Base-by-base conservation (phyloP, 2,329 filamentous ascomycete genomes). In the Myrmaecium sp. region DNA sequence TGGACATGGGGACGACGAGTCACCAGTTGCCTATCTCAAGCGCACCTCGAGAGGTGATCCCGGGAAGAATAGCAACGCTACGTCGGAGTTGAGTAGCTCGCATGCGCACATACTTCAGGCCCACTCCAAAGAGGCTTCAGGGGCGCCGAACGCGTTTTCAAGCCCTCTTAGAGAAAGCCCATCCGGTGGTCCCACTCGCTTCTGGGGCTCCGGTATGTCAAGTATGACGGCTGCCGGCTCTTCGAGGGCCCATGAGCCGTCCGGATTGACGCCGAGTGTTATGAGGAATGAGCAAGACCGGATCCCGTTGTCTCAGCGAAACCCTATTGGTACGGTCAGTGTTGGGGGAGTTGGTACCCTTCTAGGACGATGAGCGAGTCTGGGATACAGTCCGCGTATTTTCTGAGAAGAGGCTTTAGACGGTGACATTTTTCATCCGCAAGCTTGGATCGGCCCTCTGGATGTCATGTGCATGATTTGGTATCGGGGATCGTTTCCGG, bases 21-120 rank as follows among this genome's bases (percentile, higher is more conserved):
- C 48, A 5, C 49, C 49, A 4, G 44, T 52, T 4, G 26, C 52
- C 19, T 47, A 51, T 14, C 46, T 51, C 40, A 53, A 51, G 31
- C 41, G 46, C 46, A 44, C 21, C 28, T 30, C 1, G 44, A 51
- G n/a, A 39, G 35, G 6, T 11, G 10, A 9, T 35, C 43, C 15
- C 36, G 35, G n/a, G 38, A 43, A 4, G 36, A 44, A 21, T 30
- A 39, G 27, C 43, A 44, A 21, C 40, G 38, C 20, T 33, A 42
- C 22, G 33, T 36, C 5, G 30, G 36, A 6, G 12, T 46, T 9
- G 34, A 37, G 43, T 26, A 45, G 49, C 7, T 29, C 42, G 2
- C 48, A 50, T 33, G 31, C 36, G 5, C 25, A 22, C 30, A 38
- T 28, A 21, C 13, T 28, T 14, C 32, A 34, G 16, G 33, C 44